phyloP scores from a whole-genome alignment of 106 monocot genomes.

The Narthecium ossifragum region DNA sequence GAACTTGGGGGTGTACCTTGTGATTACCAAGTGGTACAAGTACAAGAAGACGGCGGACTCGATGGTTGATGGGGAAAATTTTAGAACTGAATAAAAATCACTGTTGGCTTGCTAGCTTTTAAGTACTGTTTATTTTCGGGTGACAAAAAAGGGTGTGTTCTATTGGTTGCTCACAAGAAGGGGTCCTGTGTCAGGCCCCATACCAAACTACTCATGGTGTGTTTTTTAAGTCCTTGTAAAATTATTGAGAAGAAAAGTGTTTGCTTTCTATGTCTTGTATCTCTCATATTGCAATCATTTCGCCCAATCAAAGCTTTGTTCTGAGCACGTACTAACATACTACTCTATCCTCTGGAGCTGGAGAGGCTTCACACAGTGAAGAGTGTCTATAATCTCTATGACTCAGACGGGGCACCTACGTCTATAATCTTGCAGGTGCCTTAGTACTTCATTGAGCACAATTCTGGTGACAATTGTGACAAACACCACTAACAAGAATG shows the following conservation, averaged over 20 bases:
- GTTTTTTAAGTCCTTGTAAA: not conserved
- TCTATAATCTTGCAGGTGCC: conserved; percentile 70
- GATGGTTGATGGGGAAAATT: not conserved
- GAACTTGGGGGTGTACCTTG: conserved; percentile 40
- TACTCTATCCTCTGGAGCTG: conserved; percentile 51
- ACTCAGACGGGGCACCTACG: conserved; percentile 31
- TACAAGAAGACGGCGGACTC: conserved; percentile 37
- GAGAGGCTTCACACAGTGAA: conserved; percentile 39
- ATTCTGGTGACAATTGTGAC: conserved; percentile 45
- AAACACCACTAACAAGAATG: conserved; percentile 22
- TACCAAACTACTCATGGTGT: not conserved
- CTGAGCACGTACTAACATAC: too few species aligned
- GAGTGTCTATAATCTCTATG: conserved; percentile 40
- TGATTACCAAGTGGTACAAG: conserved; percentile 44
- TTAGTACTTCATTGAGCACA: conserved; percentile 66
- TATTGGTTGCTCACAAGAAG: too few species aligned
- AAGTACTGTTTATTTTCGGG: too few species aligned
- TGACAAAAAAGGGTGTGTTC: too few species aligned
- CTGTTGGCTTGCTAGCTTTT: too few species aligned
- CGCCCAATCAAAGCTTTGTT: too few species aligned
- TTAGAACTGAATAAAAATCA: not conserved
- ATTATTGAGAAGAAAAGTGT: too few species aligned
- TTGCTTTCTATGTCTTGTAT: too few species aligned
- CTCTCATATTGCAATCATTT: too few species aligned
- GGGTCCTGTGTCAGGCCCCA: too few species aligned